phyloP scores from a whole-genome alignment of 2,329 filamentous ascomycete species.

The Talaromyces sp. region DNA sequence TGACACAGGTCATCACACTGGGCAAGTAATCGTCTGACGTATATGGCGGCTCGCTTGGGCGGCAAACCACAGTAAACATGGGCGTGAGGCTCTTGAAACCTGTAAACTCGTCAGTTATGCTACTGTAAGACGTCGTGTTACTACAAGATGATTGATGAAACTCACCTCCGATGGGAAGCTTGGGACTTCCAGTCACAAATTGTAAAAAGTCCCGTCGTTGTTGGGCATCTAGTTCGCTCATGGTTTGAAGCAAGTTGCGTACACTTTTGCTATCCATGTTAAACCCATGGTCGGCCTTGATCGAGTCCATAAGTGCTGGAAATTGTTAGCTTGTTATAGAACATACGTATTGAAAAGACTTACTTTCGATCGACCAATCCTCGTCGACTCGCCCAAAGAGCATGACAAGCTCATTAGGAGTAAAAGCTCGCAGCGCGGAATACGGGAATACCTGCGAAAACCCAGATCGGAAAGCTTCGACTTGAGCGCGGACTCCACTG shows the following conservation, averaged over 20 bases:
- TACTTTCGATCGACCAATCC: slow-evolving; percentile 96
- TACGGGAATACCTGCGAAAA: slow-evolving; percentile 98
- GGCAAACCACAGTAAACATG: slow-evolving; percentile 98
- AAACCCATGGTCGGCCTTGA: slow-evolving; percentile 97
- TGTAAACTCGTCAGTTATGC: slow-evolving; percentile 31
- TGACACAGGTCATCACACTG: slow-evolving; percentile 99
- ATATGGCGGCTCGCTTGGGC: slow-evolving; percentile 92
- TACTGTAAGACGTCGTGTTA: no score
- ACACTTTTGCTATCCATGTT: slow-evolving; percentile 98
- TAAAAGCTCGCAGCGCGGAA: slow-evolving; percentile 85
- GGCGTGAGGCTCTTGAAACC: slow-evolving; percentile 95
- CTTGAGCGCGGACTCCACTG: slow-evolving; percentile 78
- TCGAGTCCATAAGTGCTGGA: slow-evolving; percentile 87
- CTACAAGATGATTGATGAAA: no score
- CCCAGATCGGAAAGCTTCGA: slow-evolving; percentile 82
- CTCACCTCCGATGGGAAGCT: slow-evolving; percentile 94
- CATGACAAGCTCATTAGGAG: slow-evolving; percentile 88
- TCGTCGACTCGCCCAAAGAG: slow-evolving; percentile 89
- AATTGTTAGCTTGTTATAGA: slow-evolving; percentile 7
- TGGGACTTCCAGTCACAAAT: slow-evolving; percentile 95
- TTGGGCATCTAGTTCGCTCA: slow-evolving; percentile 73
- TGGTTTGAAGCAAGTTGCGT: slow-evolving; percentile 83
- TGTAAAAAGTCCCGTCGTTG: slow-evolving; percentile 91
- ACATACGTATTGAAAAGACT: slow-evolving; percentile 34
- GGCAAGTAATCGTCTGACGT: slow-evolving; percentile 96